These are phyloP conservation scores for Stephanodiscus triporus DNA, from an alignment of 108 stramenopile genomes.

Conservation along the genomic window DNA sequence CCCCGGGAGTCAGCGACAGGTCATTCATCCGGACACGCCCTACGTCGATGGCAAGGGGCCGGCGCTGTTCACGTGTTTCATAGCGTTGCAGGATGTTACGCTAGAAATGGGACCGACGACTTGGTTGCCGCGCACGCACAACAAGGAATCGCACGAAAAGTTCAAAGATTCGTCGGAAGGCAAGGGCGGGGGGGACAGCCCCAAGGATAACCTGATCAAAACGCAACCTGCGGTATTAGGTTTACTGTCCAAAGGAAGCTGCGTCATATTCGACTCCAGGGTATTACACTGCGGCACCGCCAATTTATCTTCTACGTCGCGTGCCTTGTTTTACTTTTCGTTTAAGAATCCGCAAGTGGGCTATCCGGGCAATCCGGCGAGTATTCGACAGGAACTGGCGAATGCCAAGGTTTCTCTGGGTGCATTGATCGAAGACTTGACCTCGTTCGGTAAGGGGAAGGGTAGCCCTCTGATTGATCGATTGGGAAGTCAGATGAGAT, in stretches of 20 bases:
- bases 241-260: conserved; percentile 70
- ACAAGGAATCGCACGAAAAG: conserved; percentile 52
- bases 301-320: conserved; percentile 54
- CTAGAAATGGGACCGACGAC: conserved; percentile 84
- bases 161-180: conserved; percentile 56
- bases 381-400: conserved; percentile 61
- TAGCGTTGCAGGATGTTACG: conserved; percentile 79
- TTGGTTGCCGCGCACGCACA: conserved; percentile 76
- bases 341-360: conserved; percentile 68
- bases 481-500: conserved; percentile 31
- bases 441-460: conserved; percentile 26
- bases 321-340: conserved; percentile 81
- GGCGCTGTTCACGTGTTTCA: conserved; percentile 77
- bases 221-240: conserved; percentile 62
- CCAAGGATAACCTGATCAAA: conserved; percentile 67
- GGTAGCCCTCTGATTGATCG: conserved; percentile 38
- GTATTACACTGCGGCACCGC: conserved; percentile 76
- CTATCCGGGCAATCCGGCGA: conserved; percentile 76
- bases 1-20: conserved; percentile 77
- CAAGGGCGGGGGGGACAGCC: conserved; percentile 38
- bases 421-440: conserved; percentile 35
- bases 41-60: conserved; percentile 51
- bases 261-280: conserved; percentile 82
- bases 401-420: conserved; percentile 23
- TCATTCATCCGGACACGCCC: conserved; percentile 86